Conservation (phyloP, 805 yeast species). For the Nakazawaea wyomingensis region DNA sequence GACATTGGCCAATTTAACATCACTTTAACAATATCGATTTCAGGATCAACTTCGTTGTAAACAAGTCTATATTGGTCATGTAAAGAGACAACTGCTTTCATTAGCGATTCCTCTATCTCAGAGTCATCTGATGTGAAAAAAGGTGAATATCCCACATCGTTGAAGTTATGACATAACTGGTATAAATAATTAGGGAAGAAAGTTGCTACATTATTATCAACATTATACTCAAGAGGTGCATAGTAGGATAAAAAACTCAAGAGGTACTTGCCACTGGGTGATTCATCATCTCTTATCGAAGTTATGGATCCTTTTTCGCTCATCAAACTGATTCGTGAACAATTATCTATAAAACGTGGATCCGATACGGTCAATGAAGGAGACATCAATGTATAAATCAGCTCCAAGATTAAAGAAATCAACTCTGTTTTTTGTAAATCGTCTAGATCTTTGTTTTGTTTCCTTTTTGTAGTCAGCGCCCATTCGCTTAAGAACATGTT, state of each 20-base stretch:
- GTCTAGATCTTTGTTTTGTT: not conserved
- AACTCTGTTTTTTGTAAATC: conserved; percentile 4
- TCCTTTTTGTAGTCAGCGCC: too few species aligned
- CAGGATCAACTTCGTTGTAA: too few species aligned
- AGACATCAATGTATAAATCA: not conserved
- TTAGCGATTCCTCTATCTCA: too few species aligned
- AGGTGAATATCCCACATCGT: not conserved
- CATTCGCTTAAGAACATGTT: not conserved
- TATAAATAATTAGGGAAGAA: conserved; percentile 6
- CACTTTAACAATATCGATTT: not conserved
- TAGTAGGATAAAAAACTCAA: too few species aligned
- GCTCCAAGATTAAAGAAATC: conserved; percentile 3
- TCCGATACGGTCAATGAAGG: conserved; percentile 4
- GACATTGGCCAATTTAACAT: conserved; percentile 10
- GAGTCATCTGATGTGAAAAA: not conserved
- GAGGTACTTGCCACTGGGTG: too few species aligned
- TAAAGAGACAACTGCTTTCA: too few species aligned
- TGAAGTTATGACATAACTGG: not conserved
- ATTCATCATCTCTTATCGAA: not conserved
- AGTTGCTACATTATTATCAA: not conserved
- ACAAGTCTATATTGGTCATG: conserved; percentile 13
- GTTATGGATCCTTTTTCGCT: not conserved
- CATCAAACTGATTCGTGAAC: not conserved
- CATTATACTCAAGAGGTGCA: too few species aligned
- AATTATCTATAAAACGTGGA: conserved; percentile 1